These are phyloP conservation scores for Rutstroemia sp. DNA, from an alignment of 2,329 filamentous ascomycete genomes.

Conservation along the genomic window DNA sequence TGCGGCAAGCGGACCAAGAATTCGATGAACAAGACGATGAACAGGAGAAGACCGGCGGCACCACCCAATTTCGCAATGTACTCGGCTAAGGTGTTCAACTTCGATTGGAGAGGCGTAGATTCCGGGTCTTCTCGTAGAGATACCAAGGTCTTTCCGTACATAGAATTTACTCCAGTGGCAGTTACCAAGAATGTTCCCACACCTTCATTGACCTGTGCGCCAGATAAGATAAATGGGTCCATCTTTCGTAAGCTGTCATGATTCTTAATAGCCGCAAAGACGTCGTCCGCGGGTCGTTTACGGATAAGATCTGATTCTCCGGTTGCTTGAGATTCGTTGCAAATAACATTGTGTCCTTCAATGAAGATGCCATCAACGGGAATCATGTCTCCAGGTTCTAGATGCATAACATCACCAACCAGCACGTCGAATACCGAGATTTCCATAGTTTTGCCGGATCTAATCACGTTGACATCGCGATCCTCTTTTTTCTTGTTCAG, in stretches of 20 bases:
- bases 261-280: slow-evolving; percentile 54
- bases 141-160: slow-evolving; percentile 71
- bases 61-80: slow-evolving; percentile 73
- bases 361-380: slow-evolving; percentile 67
- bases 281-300: slow-evolving; percentile 58
- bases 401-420: slow-evolving; percentile 65
- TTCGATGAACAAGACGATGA: slow-evolving; percentile 71
- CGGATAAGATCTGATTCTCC: slow-evolving; percentile 68
- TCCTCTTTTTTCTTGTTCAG: slow-evolving; percentile 76
- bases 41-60: slow-evolving; percentile 65
- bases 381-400: slow-evolving; percentile 67
- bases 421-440: slow-evolving; percentile 65
- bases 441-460: slow-evolving; percentile 64
- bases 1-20: slow-evolving; percentile 56
- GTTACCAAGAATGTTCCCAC: slow-evolving; percentile 71
- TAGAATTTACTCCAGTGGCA: slow-evolving; percentile 65
- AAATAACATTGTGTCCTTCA: slow-evolving; percentile 57
- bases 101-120: slow-evolving; percentile 70
- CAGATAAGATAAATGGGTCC: slow-evolving; percentile 76
- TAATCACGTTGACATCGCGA: slow-evolving; percentile 63
- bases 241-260: slow-evolving; percentile 54
- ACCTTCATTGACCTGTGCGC: slow-evolving; percentile 69
- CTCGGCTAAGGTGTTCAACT: slow-evolving; percentile 69
- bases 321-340: slow-evolving; percentile 68
- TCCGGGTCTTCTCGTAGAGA: slow-evolving; percentile 69